Percentiles rank a stretch among this genome's conserved stretches.
Conservation (phyloP, 257 asterid species). For the Forsythia viridissima region DNA sequence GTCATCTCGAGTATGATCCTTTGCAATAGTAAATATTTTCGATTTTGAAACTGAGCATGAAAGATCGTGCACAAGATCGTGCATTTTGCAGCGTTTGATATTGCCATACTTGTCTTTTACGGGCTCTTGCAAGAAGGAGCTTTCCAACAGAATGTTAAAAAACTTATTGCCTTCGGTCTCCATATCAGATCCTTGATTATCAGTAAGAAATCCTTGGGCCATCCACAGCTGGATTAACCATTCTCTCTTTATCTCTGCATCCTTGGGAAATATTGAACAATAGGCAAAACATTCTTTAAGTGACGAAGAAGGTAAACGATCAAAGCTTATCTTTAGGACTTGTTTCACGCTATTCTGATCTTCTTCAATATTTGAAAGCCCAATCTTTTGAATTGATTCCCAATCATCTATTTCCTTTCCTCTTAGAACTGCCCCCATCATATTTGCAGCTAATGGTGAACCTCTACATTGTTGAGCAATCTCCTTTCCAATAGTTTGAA, state of each 20-base stretch:
- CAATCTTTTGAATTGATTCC: too few relatives aligned
- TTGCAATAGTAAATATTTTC: neutral
- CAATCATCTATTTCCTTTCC: too few relatives aligned
- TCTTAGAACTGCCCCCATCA: neutral
- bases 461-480: conserved; percentile 22
- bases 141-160: conserved; percentile 9
- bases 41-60: conserved; percentile 7
- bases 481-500: neutral
- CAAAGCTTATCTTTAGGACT: too few relatives aligned
- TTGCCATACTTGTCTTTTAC: conserved; percentile 6
- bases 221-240: neutral
- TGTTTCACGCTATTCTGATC: too few relatives aligned
- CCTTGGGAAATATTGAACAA: too few relatives aligned
- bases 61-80: conserved; percentile 26
- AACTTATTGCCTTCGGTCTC: conserved; percentile 10
- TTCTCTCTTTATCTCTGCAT: too few relatives aligned
- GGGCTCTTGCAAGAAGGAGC: conserved; percentile 18
- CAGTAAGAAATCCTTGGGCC: too few relatives aligned
- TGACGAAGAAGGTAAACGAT: too few relatives aligned
- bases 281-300: too few relatives aligned
- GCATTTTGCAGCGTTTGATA: conserved; percentile 4
- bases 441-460: conserved; percentile 21
- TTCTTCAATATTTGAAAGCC: too few relatives aligned
- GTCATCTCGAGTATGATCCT: neutral
- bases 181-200: neutral